Base-by-base conservation (phyloP, 345 rosid species). In the Eutrema yunnanense region DNA sequence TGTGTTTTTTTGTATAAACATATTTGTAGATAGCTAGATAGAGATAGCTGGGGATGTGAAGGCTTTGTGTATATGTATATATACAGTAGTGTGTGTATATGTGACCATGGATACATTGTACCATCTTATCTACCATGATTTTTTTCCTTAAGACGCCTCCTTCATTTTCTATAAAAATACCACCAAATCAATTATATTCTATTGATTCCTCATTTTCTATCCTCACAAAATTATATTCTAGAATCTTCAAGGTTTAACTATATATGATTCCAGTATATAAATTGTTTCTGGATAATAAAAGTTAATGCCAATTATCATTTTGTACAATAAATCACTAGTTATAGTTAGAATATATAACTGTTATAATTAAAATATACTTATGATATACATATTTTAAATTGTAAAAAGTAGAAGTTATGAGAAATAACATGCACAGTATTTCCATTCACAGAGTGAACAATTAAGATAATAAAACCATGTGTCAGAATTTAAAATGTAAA, bases 31-130 rank as follows among this genome's bases (percentile, higher is more conserved):
- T 65, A 65, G 29, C 65, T 72, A 10, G 71, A 63, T 77, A 72
- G 66, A 41, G 69, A 77, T 66, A 60, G 66, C 76, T 72, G 73
- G 41, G 27, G 80, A 77, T 71, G 77, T 65, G 73, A 72, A 64
- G 14, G 77, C 32, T 56, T 34, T 71, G 54, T 56, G 67, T 71
- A 43, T 29, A 32, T 56, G 48, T 63, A n/a, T 67, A 29, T 19
- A 49, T 54, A 13, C 12, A 55, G 41, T 27, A 55, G 37, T 72
- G 48, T 10, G 3, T 58, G 42, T 57, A 48, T 58, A 62, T 69
- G 66, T 14, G 65, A 49, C 46, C 44, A 73, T 48, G 38, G 16
- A 66, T 66, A 57, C 61, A 67, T 41, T 59, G 73, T 51, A 50
- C 54, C 53, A 27, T 56, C 13, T 16, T 47, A 47, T 73, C 14